Evolutionary conservation across 2,329 filamentous ascomycete genomes (phyloP), one percentile per base, ranked within the genome.

Genomic region (Pseudogymnoascus sp.): DNA sequence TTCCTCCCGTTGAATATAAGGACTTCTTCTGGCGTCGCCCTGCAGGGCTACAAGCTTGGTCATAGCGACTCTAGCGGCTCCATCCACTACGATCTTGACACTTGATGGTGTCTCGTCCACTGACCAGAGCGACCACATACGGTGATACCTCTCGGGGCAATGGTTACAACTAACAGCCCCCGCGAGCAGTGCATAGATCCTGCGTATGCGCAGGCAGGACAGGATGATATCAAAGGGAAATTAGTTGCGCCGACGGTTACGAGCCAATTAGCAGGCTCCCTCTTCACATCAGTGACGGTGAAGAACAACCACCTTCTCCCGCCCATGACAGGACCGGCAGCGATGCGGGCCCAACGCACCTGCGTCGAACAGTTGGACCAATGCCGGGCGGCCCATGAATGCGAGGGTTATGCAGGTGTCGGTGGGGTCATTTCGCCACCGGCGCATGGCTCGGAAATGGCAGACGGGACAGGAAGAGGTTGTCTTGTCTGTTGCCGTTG

Each of bases 11-110:
- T 20, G 25, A 54, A 32, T 32, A 18, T 32, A 54, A 54, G 28
- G 47, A 54, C 47, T 18, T 54, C n/a, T 20, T 18, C 28, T 32
- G 47, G 25, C 28, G 47, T 54, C 28, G 47, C 28, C 47, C 32
- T n/a, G 16, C 47, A 54, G 47, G 47, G 47, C 47, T 54, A n/a
- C 28, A 54, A 54, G 28, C 47, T 54, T 54, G 47, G 47, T 54
- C 28, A 54, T 54, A 54, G 47, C 43, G 25, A 50, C 43, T 30
- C 43, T 50, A 50, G 43, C 47, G 47, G 47, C 47, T 32, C 28
- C 47, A 54, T 54, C 47, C 47, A 54, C 47, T 32, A 32, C 43
- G 43, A 54, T 54, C 25, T 54, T 54, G 25, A 54, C 43, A 54
- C 25, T 54, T 32, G 25, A 32, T 54, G 43, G 18, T 54, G 43